Conservation (phyloP, 1,284 basidiomycete genomes). For the Trichosporon inkin region DNA sequence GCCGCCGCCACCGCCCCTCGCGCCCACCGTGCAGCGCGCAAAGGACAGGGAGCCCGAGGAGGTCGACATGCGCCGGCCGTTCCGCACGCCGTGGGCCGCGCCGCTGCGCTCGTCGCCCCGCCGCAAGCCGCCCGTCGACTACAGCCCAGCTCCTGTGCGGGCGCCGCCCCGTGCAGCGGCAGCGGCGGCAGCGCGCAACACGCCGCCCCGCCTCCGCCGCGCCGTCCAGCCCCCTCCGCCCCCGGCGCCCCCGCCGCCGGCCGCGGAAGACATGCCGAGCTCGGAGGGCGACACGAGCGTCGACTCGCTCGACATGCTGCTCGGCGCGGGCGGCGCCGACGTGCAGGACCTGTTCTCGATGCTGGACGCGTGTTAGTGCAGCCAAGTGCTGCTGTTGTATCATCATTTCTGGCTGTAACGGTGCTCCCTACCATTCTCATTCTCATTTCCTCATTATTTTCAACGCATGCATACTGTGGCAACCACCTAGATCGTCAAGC, state of each 20-base stretch:
- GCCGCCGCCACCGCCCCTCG: neutral
- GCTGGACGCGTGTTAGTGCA: constrained; percentile 21
- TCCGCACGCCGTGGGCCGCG: constrained; percentile 6
- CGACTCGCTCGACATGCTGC: constrained; percentile 36
- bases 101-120: neutral
- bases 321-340: constrained; percentile 31
- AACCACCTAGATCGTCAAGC: too few relatives aligned
- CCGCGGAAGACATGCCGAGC: constrained; percentile 7
- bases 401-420: neutral
- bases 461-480: neutral
- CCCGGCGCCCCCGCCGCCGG: neutral
- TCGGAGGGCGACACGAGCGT: constrained; percentile 32
- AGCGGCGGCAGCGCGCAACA: neutral
- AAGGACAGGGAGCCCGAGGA: neutral
- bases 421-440: neutral
- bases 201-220: neutral
- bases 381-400: neutral
- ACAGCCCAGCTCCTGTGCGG: neutral
- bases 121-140: constrained; percentile 1
- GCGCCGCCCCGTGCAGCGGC: neutral
- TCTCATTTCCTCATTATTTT: neutral
- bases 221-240: neutral
- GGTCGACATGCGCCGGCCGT: constrained; percentile 1
- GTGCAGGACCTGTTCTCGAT: constrained; percentile 27
- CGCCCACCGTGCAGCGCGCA: neutral